phyloP scores from a whole-genome alignment of 371 early-diverging fungal species.

The Circinella umbellata region DNA sequence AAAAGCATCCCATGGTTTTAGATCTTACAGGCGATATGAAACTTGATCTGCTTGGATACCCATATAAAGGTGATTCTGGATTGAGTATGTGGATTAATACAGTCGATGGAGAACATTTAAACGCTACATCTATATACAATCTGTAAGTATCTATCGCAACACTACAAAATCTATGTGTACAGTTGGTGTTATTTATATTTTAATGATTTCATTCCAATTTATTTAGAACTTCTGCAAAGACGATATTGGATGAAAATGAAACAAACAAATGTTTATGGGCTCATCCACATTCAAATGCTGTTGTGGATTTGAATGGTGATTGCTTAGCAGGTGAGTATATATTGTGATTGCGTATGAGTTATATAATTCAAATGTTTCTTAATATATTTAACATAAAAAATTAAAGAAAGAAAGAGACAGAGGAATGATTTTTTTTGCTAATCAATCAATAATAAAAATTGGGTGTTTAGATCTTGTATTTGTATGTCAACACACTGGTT shows the following conservation, averaged over 20 bases:
- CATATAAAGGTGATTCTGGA: conserved; percentile 37
- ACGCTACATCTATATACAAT: conserved; percentile 33
- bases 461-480: conserved; percentile 75
- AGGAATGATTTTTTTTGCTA: neutral
- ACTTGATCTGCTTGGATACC: conserved; percentile 80
- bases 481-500: conserved; percentile 62
- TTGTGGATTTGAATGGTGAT: conserved; percentile 92
- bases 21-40: conserved; percentile 84
- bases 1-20: conserved; percentile 77
- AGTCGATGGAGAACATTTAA: conserved; percentile 19
- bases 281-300: conserved; percentile 87
- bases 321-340: conserved; percentile 70
- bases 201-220: neutral
- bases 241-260: conserved; percentile 24
- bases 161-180: too few relatives aligned
- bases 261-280: conserved; percentile 66
- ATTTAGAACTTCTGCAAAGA: conserved; percentile 37
- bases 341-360: neutral
- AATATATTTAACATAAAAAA: too few relatives aligned
- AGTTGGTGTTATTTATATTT: too few relatives aligned
- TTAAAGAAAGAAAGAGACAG: too few relatives aligned
- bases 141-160: conserved; percentile 27
- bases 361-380: too few relatives aligned
- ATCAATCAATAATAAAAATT: neutral
- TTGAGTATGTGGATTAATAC: conserved; percentile 66